Evolutionary conservation across 148 eudicot genomes (phyloP), one percentile per base, ranked within the genome.

Genomic region (Fagopyrum tataricum): DNA sequence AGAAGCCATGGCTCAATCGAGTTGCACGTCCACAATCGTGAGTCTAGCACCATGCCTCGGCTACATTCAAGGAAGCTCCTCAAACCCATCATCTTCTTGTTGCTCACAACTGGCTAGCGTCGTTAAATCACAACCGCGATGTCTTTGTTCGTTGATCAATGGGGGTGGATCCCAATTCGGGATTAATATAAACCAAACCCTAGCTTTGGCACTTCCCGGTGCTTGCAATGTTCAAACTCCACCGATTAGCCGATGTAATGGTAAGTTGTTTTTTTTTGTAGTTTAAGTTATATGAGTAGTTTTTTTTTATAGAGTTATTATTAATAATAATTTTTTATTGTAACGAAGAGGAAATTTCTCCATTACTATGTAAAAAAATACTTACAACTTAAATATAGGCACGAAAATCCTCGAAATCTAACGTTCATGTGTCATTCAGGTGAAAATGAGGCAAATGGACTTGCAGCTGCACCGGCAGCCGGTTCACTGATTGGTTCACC

Each of bases 221-320:
- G 82, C 78, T 24, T 82, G 85, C 69, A 82, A 82, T 21, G 82
- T 79, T 52, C 58, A 74, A 21, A 82, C 85, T 21, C 82, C 85
- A 14, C 78, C 79, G 21, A 76, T 44, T 46, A 82, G 80, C 73
- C 78, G 55, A 7, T 82, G 85, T 52, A 82, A 76, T 3, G 76
- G 84, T 82, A 79, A 70, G 75, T 9, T 20, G 4, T 3, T 8
- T 44, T 40, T 18, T 66, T 37, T 1, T 4, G 12, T n/a, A n/a
- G n/a, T n/a, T n/a, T n/a, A n/a, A n/a, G n/a, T n/a, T n/a, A n/a
- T n/a, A n/a, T n/a, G n/a, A n/a, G n/a, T n/a, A n/a, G n/a, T n/a
- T n/a, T n/a, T n/a, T n/a, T n/a, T n/a, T n/a, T n/a, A n/a, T n/a
- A n/a, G n/a, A n/a, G n/a, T n/a, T n/a, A n/a, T n/a, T n/a, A n/a